Base-by-base conservation (phyloP, 495 filamentous ascomycete species). In the Achaetomiella virescens region DNA sequence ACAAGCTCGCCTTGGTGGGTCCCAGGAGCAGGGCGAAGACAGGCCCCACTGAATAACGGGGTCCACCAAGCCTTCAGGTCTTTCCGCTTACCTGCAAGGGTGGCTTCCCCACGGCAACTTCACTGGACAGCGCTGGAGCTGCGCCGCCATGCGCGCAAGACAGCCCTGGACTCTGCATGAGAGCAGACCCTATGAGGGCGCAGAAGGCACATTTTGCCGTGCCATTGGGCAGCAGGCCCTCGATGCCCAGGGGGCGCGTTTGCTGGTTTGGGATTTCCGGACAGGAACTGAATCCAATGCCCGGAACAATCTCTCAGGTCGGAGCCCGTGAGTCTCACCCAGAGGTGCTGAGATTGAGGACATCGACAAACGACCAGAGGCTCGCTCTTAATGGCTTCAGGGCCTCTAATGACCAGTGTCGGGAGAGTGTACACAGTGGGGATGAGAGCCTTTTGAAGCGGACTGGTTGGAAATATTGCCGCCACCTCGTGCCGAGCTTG, bases 181-280 rank as follows among this genome's bases (percentile, higher is more conserved):
- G 49, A 48, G 45, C 43, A 61, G 61, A 66, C 58, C 69, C 69
- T 72, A 72, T 72, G 64, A 70, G 66, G 55, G 52, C 37, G 7
- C 61, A 65, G 61, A 70, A 46, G 53, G 38, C 49, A 29, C 31
- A 42, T 37, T 60, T 54, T 52, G 61, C 15, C 31, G 60, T 58
- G 53, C 46, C 63, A 71, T 71, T 71, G 69, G 69, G 59, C 61
- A 53, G 54, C 45, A 62, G 53, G 57, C 60, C 61, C 61, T 55
- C 29, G 59, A 42, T 45, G 49, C 60, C 58, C 59, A 57, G 57
- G 49, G 36, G 50, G 37, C 24, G 25, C 47, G 29, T 43, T 60
- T 55, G 29, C 48, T 48, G 36, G 33, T 50, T 61, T 29, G 10
- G 40, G 55, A 8, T 8, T 25, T 29, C 31, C 57, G 22, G 8